Conservation (phyloP, 441 rosid species). For the Erodium texanum region DNA sequence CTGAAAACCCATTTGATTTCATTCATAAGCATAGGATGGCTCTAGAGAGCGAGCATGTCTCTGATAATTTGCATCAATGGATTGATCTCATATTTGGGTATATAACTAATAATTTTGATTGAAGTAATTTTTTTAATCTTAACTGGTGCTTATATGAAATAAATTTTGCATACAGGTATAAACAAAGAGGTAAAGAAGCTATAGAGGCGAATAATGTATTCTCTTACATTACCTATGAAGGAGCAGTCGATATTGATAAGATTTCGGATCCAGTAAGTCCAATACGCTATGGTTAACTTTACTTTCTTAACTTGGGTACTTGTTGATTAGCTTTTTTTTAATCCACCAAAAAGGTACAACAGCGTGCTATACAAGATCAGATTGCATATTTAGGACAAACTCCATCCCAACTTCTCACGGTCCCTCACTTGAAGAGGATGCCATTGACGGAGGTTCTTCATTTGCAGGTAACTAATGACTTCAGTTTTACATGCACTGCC, state of each 20-base stretch:
- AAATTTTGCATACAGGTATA: slow-evolving; percentile 50
- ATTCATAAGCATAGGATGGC: slow-evolving; percentile 91
- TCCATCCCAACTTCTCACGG: slow-evolving; percentile 87
- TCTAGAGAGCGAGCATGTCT: slow-evolving; percentile 93
- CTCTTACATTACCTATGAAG: slow-evolving; percentile 89
- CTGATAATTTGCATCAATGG: slow-evolving; percentile 97
- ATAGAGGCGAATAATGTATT: slow-evolving; percentile 87
- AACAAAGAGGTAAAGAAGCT: slow-evolving; percentile 99
- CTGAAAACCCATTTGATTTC: slow-evolving; percentile 85
- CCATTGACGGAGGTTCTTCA: slow-evolving; percentile 79
- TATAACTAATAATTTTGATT: no score
- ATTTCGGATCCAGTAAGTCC: slow-evolving; percentile 74
- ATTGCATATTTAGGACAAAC: slow-evolving; percentile 99
- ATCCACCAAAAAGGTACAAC: slow-evolving; percentile 55
- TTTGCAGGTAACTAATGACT: slow-evolving; percentile 49
- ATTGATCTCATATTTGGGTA: slow-evolving; percentile 98
- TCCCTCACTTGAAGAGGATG: slow-evolving; percentile 81
- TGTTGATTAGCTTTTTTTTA: slow-evolving; percentile 19
- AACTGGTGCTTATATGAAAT: slow-evolving; percentile 15
- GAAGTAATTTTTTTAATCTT: no score
- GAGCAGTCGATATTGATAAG: slow-evolving; percentile 34
- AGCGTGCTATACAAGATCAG: slow-evolving; percentile 92
- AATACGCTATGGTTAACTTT: slow-evolving; percentile 14
- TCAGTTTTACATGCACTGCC: neutral
- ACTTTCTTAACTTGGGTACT: slow-evolving; percentile 16